Evolutionary conservation across 164 flowering plant species (phyloP).

Genomic region (Macadamia tetraphylla): DNA sequence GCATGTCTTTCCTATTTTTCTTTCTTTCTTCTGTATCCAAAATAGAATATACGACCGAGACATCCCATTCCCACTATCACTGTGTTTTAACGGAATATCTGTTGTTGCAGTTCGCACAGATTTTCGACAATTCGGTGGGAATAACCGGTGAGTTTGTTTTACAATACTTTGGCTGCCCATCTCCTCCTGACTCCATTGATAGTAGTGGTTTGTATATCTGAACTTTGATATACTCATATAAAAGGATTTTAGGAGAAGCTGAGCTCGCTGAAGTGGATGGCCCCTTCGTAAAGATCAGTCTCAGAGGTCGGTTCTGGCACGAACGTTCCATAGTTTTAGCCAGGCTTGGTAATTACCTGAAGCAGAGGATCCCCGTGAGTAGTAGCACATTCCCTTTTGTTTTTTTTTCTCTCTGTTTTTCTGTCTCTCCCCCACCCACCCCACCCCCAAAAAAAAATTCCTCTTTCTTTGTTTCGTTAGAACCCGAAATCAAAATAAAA

Average conservation of each 20-base stretch:
- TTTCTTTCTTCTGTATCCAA: background rate
- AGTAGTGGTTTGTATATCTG: background rate
- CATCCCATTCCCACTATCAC: no score
- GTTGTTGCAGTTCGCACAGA: constrained; percentile 56
- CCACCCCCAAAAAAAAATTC: no score
- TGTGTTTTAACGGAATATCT: background rate
- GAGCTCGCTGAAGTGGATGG: constrained; percentile 90
- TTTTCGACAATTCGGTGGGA: constrained; percentile 74
- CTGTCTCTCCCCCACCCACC: no score
- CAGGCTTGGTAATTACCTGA: constrained; percentile 76
- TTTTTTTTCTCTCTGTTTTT: background rate
- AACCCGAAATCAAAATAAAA: no score
- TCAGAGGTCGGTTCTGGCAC: constrained; percentile 92
- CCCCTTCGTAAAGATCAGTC: constrained; percentile 81
- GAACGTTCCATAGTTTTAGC: constrained; percentile 62
- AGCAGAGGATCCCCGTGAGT: constrained; percentile 88
- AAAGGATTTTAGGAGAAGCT: constrained; percentile 44
- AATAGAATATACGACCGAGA: background rate
- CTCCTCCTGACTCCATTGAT: no score
- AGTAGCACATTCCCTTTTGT: no score
- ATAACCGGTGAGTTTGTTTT: constrained; percentile 54
- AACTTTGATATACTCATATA: background rate
- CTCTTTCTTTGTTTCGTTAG: no score
- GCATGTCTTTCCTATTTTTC: constrained; percentile 4
- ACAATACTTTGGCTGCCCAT: no score